Conservation (phyloP, 2,329 filamentous ascomycete genomes). For the Microdochium bolleyi region DNA sequence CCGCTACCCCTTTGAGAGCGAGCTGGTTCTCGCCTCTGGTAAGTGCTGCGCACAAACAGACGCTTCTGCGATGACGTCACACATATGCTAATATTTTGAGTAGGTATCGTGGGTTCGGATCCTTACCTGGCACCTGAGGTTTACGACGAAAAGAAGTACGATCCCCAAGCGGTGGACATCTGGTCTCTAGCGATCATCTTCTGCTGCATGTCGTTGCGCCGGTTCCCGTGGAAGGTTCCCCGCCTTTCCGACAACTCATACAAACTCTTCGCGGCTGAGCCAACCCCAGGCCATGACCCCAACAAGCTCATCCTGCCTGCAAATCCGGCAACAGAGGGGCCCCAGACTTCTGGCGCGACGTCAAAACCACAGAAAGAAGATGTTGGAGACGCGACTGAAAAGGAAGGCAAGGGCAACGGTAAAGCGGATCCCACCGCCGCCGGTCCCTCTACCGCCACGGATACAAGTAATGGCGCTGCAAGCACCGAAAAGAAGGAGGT, state of each 20-base stretch:
- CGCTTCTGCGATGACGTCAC: background rate
- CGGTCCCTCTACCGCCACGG: constrained; percentile 1
- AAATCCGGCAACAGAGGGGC: constrained; percentile 1
- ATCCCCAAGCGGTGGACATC: constrained; percentile 88
- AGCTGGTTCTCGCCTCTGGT: constrained; percentile 76
- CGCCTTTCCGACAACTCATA: constrained; percentile 89
- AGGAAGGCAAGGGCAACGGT: constrained; percentile 1
- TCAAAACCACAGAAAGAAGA: background rate
- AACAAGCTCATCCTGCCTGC: constrained; percentile 37
- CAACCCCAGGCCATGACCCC: constrained; percentile 64
- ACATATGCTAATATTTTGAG: constrained; percentile 5
- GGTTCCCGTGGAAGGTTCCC: constrained; percentile 97
- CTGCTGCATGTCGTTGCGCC: constrained; percentile 92
- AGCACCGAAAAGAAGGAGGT: constrained; percentile 56
- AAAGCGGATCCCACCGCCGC: constrained; percentile 4
- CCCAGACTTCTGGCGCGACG: background rate
- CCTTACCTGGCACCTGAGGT: constrained; percentile 96
- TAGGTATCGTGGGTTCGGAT: constrained; percentile 71
- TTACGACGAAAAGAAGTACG: constrained; percentile 88
- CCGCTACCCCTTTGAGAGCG: constrained; percentile 92
- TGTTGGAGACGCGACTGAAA: constrained; percentile 17
- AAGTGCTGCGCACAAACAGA: constrained; percentile 22
- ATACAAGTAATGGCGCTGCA: background rate
- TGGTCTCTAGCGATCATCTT: constrained; percentile 99
- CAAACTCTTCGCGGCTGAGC: constrained; percentile 81